Conservation (phyloP, 2,329 filamentous ascomycete genomes). For the Scytalidium lignicola region DNA sequence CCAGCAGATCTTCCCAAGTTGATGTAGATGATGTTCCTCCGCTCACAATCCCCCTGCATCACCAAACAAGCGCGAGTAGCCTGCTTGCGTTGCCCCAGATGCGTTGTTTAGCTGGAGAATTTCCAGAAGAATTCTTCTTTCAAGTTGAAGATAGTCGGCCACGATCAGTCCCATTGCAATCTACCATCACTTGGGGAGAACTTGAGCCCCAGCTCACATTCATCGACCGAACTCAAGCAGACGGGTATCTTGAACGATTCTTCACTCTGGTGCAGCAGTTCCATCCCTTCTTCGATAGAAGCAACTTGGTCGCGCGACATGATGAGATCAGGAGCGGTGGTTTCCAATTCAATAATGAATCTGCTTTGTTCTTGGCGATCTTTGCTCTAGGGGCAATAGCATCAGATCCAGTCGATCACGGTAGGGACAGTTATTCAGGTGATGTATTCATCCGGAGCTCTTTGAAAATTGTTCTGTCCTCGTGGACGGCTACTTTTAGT, state of each 20-base stretch:
- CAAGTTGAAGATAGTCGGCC: neutral
- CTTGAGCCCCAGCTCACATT: neutral
- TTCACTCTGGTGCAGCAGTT: neutral
- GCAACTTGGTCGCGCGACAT: neutral
- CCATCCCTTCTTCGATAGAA: neutral
- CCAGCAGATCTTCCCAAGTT: too few species aligned
- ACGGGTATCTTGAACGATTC: neutral
- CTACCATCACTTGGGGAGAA: neutral
- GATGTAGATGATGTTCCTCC: neutral
- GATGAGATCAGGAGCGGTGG: neutral
- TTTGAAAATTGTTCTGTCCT: neutral
- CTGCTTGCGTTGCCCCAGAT: neutral
- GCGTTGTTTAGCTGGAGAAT: neutral
- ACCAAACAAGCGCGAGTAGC: neutral
- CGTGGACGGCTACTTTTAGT: neutral
- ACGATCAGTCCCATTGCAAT: neutral
- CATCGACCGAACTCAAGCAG: neutral
- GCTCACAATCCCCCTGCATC: neutral
- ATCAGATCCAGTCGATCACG: neutral
- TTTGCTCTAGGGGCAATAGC: neutral
- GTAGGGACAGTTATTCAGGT: neutral
- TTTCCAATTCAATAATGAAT: too few species aligned
- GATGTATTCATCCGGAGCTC: neutral
- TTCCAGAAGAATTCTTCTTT: neutral
- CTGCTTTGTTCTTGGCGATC: neutral